phyloP scores from a whole-genome alignment of 352 stramenopile species.

The Phytopythium sindhum region DNA sequence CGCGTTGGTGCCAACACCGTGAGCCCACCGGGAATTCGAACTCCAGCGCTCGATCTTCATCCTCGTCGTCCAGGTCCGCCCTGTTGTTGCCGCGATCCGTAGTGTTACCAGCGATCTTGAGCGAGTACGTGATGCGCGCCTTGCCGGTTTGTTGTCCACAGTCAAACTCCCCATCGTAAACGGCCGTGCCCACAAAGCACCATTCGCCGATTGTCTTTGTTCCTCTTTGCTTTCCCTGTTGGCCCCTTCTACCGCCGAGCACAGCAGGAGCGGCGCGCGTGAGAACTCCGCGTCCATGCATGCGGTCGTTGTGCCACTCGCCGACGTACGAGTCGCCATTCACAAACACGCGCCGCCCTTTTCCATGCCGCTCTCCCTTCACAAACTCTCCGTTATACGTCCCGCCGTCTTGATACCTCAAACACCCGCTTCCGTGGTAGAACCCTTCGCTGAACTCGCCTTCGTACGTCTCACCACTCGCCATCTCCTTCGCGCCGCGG shows the following conservation, averaged over 20 bases:
- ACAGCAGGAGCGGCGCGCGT: constrained; percentile 15
- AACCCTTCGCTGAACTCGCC: constrained; percentile 44
- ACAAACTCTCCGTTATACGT: constrained; percentile 52
- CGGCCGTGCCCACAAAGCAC: constrained; percentile 9
- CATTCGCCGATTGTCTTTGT: constrained; percentile 5
- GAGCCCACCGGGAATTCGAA: constrained; percentile 69
- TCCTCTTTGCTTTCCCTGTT: constrained; percentile 2
- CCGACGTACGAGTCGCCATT: constrained; percentile 55
- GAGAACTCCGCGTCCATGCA: constrained; percentile 54
- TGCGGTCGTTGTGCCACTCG: constrained; percentile 48
- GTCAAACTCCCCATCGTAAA: constrained; percentile 53
- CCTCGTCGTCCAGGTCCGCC: not conserved
- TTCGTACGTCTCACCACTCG: constrained; percentile 72
- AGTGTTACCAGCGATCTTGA: constrained; percentile 10
- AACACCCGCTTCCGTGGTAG: constrained; percentile 43
- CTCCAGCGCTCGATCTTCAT: constrained; percentile 41
- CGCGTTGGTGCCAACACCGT: constrained; percentile 55
- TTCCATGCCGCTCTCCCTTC: constrained; percentile 47
- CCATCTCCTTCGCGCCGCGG: constrained; percentile 49
- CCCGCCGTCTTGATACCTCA: constrained; percentile 45
- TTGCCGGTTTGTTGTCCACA: constrained; percentile 42
- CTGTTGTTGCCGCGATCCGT: not conserved
- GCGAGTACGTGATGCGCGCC: constrained; percentile 38
- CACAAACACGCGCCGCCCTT: constrained; percentile 41
- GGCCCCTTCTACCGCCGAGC: not conserved